Conservation (phyloP, 768 basidiomycete genomes). For the Pleurotus cornucopiae region DNA sequence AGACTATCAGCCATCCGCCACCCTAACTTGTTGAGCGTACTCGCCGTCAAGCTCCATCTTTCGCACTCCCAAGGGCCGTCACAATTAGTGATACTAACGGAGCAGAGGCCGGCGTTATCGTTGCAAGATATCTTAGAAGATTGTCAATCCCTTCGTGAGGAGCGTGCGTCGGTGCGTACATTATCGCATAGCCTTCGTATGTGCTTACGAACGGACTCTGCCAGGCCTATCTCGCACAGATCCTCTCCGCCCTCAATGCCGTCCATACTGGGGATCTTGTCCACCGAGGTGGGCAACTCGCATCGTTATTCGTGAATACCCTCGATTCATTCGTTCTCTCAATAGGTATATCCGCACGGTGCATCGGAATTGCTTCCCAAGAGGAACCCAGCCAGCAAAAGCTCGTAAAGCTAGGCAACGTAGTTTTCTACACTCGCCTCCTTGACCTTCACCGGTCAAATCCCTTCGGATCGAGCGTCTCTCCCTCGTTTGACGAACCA, state of each 20-base stretch:
- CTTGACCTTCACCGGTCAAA: constrained; percentile 85
- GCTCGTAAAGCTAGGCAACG: constrained; percentile 69
- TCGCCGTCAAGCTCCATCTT: constrained; percentile 60
- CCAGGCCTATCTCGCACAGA: constrained; percentile 77
- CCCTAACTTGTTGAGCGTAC: constrained; percentile 59
- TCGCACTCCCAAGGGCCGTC: constrained; percentile 46
- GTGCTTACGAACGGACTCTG: background rate
- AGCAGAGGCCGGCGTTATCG: constrained; percentile 62
- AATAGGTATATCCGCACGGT: constrained; percentile 53
- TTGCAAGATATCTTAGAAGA: constrained; percentile 75
- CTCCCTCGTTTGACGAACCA: constrained; percentile 24
- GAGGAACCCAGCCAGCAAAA: constrained; percentile 51
- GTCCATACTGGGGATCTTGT: constrained; percentile 63
- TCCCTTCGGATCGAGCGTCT: constrained; percentile 49
- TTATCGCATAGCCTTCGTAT: background rate
- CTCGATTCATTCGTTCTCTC: background rate
- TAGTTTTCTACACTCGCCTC: constrained; percentile 66
- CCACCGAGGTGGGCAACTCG: constrained; percentile 52
- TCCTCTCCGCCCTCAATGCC: constrained; percentile 64
- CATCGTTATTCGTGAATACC: background rate
- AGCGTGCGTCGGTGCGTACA: constrained; percentile 56
- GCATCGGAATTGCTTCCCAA: constrained; percentile 57
- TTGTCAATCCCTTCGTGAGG: constrained; percentile 68
- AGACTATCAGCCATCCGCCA: constrained; percentile 57
- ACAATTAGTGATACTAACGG: constrained; percentile 63